phyloP scores from a whole-genome alignment of 495 filamentous ascomycete genomes.

The Penicillium cataractarum region DNA sequence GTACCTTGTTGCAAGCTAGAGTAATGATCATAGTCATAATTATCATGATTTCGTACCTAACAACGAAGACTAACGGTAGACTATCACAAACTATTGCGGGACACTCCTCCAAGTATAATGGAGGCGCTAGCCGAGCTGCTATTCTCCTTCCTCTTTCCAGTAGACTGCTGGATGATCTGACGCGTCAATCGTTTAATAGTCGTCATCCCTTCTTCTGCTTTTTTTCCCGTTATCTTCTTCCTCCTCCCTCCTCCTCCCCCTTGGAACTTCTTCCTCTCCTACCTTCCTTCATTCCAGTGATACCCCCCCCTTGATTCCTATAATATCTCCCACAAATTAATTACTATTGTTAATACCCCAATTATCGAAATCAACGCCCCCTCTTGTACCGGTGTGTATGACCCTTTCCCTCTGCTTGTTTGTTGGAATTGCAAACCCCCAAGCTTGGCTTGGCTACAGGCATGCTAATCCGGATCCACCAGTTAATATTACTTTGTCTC shows the following conservation, averaged over 20 bases:
- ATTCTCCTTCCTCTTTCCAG: constrained; percentile 12
- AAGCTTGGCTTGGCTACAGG: neutral
- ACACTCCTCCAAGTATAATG: too few species aligned
- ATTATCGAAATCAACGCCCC: neutral
- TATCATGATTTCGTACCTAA: neutral
- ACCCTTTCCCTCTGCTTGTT: constrained; percentile 16
- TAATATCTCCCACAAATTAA: constrained; percentile 21
- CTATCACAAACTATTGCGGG: neutral
- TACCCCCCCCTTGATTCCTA: constrained; percentile 35
- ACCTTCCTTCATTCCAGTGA: constrained; percentile 41
- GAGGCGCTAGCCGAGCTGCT: constrained; percentile 4
- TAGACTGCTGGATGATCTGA: constrained; percentile 10
- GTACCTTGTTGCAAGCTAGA: neutral
- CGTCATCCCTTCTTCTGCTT: constrained; percentile 21
- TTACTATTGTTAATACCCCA: constrained; percentile 17
- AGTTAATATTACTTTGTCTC: constrained; percentile 20
- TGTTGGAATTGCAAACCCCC: constrained; percentile 21
- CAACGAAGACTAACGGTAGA: neutral
- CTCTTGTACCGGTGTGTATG: neutral
- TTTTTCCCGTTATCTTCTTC: constrained; percentile 12
- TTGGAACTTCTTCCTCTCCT: constrained; percentile 12
- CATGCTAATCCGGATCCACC: constrained; percentile 14
- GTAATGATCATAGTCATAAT: neutral
- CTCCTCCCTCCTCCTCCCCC: constrained; percentile 9
- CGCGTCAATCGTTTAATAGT: constrained; percentile 12